A percentile compares a stretch with the other conserved stretches of the same genome.
Evolutionary conservation across 768 basidiomycete genomes (phyloP).

Genomic region (Phylloporus sp.): DNA sequence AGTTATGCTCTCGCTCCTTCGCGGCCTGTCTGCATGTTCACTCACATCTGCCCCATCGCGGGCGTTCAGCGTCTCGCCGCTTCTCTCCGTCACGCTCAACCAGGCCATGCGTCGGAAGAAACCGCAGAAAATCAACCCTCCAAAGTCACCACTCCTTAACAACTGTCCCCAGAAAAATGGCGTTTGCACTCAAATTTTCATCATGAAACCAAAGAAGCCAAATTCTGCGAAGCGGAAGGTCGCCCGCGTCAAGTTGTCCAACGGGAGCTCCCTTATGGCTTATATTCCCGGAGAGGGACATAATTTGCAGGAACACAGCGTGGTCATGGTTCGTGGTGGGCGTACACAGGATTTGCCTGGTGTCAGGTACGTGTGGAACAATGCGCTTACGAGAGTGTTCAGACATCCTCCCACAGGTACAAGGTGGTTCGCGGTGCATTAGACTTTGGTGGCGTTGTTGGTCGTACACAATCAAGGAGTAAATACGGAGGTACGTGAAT

Average conservation of each 20-base stretch:
- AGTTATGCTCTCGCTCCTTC: constrained; percentile 28
- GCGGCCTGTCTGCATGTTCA: constrained; percentile 20
- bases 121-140: constrained; percentile 41
- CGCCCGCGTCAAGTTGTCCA: constrained; percentile 86
- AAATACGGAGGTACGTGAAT: constrained; percentile 77
- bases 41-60: constrained; percentile 28
- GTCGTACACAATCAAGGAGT: constrained; percentile 76
- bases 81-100: constrained; percentile 70
- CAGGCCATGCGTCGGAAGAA: constrained; percentile 82
- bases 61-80: constrained; percentile 60
- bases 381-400: neutral
- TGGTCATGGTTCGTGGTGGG: constrained; percentile 92
- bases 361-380: constrained; percentile 65
- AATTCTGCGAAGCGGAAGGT: constrained; percentile 99
- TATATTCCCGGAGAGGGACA: constrained; percentile 98
- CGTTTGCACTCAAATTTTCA: constrained; percentile 79
- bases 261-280: constrained; percentile 84
- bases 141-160: constrained; percentile 76
- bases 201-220: constrained; percentile 91
- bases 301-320: constrained; percentile 96
- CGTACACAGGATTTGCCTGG: constrained; percentile 97
- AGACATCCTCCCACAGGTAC: constrained; percentile 54
- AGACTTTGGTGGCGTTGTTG: constrained; percentile 88
- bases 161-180: constrained; percentile 85
- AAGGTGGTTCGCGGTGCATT: constrained; percentile 91